phyloP scores from a whole-genome alignment of 2,329 filamentous ascomycete species.

The Aphanoascus verrucosus region DNA sequence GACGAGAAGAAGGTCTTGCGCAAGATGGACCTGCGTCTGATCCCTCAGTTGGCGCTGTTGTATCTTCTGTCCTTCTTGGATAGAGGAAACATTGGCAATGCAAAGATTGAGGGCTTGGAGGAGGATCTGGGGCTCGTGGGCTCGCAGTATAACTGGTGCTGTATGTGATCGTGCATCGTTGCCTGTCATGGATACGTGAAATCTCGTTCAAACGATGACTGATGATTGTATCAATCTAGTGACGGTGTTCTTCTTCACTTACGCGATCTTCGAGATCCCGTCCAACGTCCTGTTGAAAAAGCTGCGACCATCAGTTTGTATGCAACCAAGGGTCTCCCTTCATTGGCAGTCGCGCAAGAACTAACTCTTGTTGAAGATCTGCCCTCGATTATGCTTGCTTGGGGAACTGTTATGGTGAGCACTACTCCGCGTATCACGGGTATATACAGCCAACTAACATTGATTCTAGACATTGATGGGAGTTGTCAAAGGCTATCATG shows the following conservation, averaged over 20 bases:
- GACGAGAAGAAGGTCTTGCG: constrained; percentile 33
- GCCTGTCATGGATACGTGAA: neutral
- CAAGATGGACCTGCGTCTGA: constrained; percentile 33
- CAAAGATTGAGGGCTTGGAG: constrained; percentile 21
- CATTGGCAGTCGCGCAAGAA: neutral
- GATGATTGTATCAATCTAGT: constrained; percentile 12
- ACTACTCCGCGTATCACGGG: neutral
- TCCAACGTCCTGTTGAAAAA: constrained; percentile 25
- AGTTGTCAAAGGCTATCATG: constrained; percentile 37
- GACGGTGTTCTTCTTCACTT: constrained; percentile 22
- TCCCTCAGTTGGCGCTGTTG: constrained; percentile 31
- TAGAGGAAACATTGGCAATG: constrained; percentile 24
- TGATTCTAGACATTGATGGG: constrained; percentile 37
- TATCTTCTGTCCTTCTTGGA: constrained; percentile 30
- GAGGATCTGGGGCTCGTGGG: constrained; percentile 19
- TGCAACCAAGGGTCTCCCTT: neutral
- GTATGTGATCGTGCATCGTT: constrained; percentile 12
- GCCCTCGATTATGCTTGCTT: constrained; percentile 28
- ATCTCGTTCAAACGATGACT: neutral
- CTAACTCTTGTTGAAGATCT: constrained; percentile 16
- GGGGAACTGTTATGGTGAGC: constrained; percentile 39
- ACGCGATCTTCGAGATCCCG: constrained; percentile 19
- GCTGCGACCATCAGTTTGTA: constrained; percentile 22
- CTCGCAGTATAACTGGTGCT: constrained; percentile 21
- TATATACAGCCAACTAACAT: neutral